phyloP scores from a whole-genome alignment of 257 asterid genomes.

The Penstemon davidsonii region DNA sequence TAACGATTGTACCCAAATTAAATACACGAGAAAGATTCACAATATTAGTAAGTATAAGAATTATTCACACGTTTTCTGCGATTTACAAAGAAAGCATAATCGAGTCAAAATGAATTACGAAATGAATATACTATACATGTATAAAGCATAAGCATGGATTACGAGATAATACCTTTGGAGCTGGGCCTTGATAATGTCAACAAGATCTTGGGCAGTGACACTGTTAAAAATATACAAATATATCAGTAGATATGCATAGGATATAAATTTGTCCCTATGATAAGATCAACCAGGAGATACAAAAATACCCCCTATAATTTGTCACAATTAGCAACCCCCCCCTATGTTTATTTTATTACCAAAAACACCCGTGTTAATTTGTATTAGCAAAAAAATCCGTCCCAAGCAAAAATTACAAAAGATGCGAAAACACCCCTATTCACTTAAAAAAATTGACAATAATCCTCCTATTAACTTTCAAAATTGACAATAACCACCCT shows the following conservation, averaged over 20 bases:
- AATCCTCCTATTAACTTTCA: too few species aligned
- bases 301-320: too few species aligned
- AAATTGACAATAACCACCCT: too few species aligned
- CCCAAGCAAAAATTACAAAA: too few species aligned
- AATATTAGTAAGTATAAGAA: constrained; percentile 7
- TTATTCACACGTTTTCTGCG: not conserved
- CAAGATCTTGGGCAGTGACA: constrained; percentile 96
- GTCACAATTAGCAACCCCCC: not conserved
- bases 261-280: not conserved
- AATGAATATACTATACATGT: not conserved
- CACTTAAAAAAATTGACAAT: too few species aligned
- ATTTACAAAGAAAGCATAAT: not conserved
- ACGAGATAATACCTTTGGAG: constrained; percentile 68
- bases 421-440: too few species aligned
- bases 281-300: not conserved
- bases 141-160: not conserved
- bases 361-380: too few species aligned
- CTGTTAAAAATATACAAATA: constrained; percentile 38
- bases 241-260: constrained; percentile 19
- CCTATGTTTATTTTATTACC: not conserved
- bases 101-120: not conserved
- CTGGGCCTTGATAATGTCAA: constrained; percentile 94
- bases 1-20: not conserved
- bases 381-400: too few species aligned
- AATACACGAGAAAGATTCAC: not conserved